Evolutionary conservation across 2,329 filamentous ascomycete genomes (phyloP), one percentile per base, ranked within the genome.

Genomic region (Microdochium paspali): DNA sequence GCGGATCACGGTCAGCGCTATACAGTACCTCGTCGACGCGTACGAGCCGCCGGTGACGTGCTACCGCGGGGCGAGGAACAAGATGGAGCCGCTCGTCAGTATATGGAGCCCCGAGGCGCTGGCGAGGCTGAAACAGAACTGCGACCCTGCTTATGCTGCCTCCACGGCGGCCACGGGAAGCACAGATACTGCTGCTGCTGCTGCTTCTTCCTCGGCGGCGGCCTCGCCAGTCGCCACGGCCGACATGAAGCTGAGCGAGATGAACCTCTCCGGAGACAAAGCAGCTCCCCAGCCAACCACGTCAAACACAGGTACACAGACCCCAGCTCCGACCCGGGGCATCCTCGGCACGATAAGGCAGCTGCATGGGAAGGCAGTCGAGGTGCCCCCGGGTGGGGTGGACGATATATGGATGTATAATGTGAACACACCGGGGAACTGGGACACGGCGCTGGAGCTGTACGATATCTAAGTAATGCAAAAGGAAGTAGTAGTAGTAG

Each of bases 91-190:
- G 3, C 51, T 67, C 7, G 45, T 68, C n/a, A 60, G 52, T 1
- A 56, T 68, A 3, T 68, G 66, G 66, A 53, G 58, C 3, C 56
- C 62, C 1, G 50, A 58, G 20, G 63, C 62, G 0, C 48, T 68
- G 28, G 28, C 46, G 18, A 45, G 24, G 18, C 32, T 66, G 39
- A 40, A 21, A 20, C 35, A 21, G 35, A 40, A 40, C 35, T 20
- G 35, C 18, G 35, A 40, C 18, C 35, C 35, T 20, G 35, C 18
- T 5, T 20, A 9, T 6, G 18, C 35, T 7, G 15, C 6, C n/a
- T n/a, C n/a, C n/a, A n/a, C n/a, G n/a, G n/a, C n/a, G n/a, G n/a
- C n/a, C n/a, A n/a, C n/a, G n/a, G n/a, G n/a, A n/a, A n/a, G n/a
- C n/a, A n/a, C n/a, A n/a, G n/a, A n/a, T n/a, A n/a, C n/a, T n/a